Evolutionary conservation across 257 asterid species (phyloP).

Genomic region (Parsonsia alboflavescens): DNA sequence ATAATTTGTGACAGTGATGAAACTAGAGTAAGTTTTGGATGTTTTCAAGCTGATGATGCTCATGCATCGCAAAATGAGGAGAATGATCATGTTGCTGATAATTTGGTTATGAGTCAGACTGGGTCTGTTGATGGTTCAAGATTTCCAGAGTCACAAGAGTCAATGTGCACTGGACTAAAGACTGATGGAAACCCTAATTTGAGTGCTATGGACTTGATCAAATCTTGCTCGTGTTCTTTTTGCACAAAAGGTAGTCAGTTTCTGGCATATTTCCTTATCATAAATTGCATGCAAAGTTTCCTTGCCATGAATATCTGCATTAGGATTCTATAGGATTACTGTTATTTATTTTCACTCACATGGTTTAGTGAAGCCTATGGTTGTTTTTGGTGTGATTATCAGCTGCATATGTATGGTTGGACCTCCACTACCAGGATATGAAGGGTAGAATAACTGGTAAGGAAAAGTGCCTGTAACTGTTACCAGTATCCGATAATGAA

Average conservation of each 20-base stretch:
- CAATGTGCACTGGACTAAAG: slow-evolving; percentile 36
- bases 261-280: neutral
- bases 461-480: slow-evolving; percentile 9
- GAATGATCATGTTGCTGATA: slow-evolving; percentile 49
- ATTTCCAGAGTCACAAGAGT: slow-evolving; percentile 74
- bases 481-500: slow-evolving; percentile 3
- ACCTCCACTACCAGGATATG: slow-evolving; percentile 77
- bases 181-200: slow-evolving; percentile 31
- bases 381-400: slow-evolving; percentile 25
- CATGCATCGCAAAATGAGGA: slow-evolving; percentile 25
- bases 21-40: slow-evolving; percentile 29
- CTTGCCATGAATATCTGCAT: neutral
- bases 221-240: slow-evolving; percentile 66
- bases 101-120: slow-evolving; percentile 51
- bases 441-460: slow-evolving; percentile 69
- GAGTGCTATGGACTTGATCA: slow-evolving; percentile 37
- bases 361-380: slow-evolving; percentile 14
- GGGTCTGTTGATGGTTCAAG: slow-evolving; percentile 50
- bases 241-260: slow-evolving; percentile 67
- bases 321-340: neutral
- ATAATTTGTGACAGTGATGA: slow-evolving; percentile 30
- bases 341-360: neutral
- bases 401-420: slow-evolving; percentile 84
- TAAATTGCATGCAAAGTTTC: neutral
- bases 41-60: slow-evolving; percentile 24